phyloP scores from a whole-genome alignment of 2,329 filamentous ascomycete genomes.

The Aspergillus novofumigatus region DNA sequence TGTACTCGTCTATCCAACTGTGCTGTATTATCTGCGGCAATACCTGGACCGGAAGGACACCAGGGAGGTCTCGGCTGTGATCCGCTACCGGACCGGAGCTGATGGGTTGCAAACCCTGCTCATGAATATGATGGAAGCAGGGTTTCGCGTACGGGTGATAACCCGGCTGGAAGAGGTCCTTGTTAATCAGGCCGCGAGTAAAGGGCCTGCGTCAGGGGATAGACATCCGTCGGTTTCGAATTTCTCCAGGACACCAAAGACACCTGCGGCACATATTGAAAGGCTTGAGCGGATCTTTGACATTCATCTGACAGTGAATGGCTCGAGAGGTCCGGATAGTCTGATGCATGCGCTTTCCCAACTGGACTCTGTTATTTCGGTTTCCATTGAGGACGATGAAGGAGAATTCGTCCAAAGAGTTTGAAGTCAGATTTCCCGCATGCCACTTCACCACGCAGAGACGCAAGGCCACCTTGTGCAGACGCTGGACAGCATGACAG shows the following conservation, averaged over 20 bases:
- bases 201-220: not conserved
- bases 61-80: not conserved
- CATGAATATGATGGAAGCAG: not conserved
- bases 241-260: not conserved
- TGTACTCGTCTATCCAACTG: not conserved
- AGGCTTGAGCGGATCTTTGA: not conserved
- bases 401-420: not conserved
- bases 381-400: not conserved
- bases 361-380: not conserved
- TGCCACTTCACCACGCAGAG: too few relatives aligned
- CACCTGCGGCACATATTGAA: not conserved
- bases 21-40: not conserved
- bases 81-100: not conserved
- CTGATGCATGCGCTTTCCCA: not conserved
- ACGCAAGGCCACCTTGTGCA: not conserved
- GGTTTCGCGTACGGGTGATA: not conserved
- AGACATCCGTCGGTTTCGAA: not conserved
- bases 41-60: not conserved
- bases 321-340: not conserved
- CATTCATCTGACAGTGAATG: not conserved
- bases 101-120: not conserved
- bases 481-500: not conserved
- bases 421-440: not conserved
- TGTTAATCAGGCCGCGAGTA: not conserved
- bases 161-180: not conserved